Conservation (phyloP, 1,284 basidiomycete genomes). For the Phellinidium pouzarii region DNA sequence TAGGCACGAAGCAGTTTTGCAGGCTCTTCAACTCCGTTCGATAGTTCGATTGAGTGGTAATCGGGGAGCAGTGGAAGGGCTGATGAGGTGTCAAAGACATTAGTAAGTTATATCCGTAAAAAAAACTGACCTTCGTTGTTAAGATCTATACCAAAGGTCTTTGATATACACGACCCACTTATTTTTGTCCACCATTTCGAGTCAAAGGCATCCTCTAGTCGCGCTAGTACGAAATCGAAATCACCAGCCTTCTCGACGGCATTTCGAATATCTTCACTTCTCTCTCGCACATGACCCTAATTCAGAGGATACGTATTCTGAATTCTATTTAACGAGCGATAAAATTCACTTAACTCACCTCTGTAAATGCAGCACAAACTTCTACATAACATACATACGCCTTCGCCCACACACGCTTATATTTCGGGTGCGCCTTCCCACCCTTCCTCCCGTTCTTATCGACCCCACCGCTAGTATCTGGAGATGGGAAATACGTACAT, state of each 20-base stretch:
- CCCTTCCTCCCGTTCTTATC: conserved; percentile 33
- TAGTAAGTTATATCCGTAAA: conserved; percentile 1
- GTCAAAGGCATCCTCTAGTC: conserved; percentile 69
- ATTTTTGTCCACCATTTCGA: conserved; percentile 54
- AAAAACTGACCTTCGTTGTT: conserved; percentile 43
- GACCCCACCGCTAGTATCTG: conserved; percentile 18
- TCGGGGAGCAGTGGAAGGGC: conserved; percentile 1
- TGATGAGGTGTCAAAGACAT: conserved; percentile 1
- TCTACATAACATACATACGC: conserved; percentile 66
- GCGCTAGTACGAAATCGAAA: conserved; percentile 53
- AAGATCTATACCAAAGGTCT: conserved; percentile 38
- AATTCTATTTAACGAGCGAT: neutral
- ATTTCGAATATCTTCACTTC: conserved; percentile 42
- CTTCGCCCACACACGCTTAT: conserved; percentile 54
- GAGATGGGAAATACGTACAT: conserved; percentile 47
- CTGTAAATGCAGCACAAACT: conserved; percentile 50
- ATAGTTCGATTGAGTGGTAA: neutral
- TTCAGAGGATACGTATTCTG: neutral
- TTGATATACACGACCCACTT: conserved; percentile 26
- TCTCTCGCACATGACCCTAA: conserved; percentile 43
- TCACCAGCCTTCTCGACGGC: conserved; percentile 41
- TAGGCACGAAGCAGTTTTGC: conserved; percentile 47
- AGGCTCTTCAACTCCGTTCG: conserved; percentile 29
- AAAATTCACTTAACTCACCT: conserved; percentile 35
- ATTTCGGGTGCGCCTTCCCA: conserved; percentile 61